phyloP scores from a whole-genome alignment of 306 rosid genomes.

The Senna siamea region DNA sequence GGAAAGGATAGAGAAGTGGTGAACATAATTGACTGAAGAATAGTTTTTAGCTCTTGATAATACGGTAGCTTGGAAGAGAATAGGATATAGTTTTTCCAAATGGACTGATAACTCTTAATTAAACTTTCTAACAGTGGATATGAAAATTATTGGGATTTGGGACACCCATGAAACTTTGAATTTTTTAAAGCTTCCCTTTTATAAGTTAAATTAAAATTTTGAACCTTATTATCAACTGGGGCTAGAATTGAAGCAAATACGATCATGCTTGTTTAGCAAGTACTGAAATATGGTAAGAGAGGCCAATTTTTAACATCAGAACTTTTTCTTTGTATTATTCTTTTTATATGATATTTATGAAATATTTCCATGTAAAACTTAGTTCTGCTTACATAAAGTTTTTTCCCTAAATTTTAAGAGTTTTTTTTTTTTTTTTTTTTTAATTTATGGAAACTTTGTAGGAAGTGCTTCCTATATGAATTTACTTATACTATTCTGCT shows the following conservation, averaged over 20 bases:
- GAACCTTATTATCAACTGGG: not conserved
- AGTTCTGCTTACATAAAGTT: not conserved
- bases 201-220: no score
- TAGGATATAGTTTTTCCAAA: no score
- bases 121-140: no score
- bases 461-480: not conserved
- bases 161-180: no score
- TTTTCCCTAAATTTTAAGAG: not conserved
- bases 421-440: no score
- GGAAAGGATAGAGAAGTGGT: not conserved
- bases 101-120: no score
- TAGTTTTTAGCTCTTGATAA: constrained; percentile 4
- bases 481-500: not conserved
- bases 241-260: not conserved
- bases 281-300: not conserved
- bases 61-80: no score
- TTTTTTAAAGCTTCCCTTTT: no score
- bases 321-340: no score
- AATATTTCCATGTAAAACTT: not conserved
- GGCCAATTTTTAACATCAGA: not conserved
- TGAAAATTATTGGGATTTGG: no score
- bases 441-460: not conserved
- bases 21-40: not conserved
- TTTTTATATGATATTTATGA: no score
- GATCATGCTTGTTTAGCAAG: not conserved